Conservation (phyloP, 768 basidiomycete species). For the Tulasnella sp. region DNA sequence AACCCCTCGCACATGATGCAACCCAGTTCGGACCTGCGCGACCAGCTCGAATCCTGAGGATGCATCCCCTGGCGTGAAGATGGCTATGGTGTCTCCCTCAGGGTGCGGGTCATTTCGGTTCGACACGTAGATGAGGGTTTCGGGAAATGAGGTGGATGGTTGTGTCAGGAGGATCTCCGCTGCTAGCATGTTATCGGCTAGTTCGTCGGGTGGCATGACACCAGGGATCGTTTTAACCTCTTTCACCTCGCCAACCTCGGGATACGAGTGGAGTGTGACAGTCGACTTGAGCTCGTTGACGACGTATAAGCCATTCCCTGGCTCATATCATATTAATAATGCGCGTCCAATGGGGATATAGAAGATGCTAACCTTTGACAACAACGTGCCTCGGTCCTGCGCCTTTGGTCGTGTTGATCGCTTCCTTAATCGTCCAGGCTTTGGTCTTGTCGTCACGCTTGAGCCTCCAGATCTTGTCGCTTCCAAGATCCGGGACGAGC, state of each 20-base stretch:
- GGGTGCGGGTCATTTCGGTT: slow-evolving; percentile 64
- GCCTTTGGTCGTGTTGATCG: not conserved
- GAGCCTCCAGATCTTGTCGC: slow-evolving; percentile 53
- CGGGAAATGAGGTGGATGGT: slow-evolving; percentile 40
- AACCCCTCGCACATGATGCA: slow-evolving; percentile 61
- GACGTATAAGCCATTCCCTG: slow-evolving; percentile 55
- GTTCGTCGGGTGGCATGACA: slow-evolving; percentile 35
- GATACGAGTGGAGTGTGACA: slow-evolving; percentile 38
- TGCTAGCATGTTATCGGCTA: slow-evolving; percentile 18
- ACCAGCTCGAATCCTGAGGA: slow-evolving; percentile 30
- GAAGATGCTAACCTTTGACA: not conserved
- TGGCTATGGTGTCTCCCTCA: slow-evolving; percentile 60
- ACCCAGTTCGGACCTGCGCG: slow-evolving; percentile 53
- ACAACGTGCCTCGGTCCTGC: not conserved
- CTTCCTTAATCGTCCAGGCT: slow-evolving; percentile 39
- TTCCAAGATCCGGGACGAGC: slow-evolving; percentile 64
- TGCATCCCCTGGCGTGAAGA: slow-evolving; percentile 41
- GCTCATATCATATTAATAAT: not conserved
- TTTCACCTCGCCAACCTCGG: slow-evolving; percentile 24
- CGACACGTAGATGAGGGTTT: slow-evolving; percentile 55
- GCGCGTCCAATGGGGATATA: not conserved
- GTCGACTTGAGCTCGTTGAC: slow-evolving; percentile 54
- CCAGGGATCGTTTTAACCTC: slow-evolving; percentile 19
- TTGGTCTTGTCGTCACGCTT: slow-evolving; percentile 32
- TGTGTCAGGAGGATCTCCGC: slow-evolving; percentile 57